Conservation (phyloP, 495 filamentous ascomycete genomes). For the Penicillium subrubescens region DNA sequence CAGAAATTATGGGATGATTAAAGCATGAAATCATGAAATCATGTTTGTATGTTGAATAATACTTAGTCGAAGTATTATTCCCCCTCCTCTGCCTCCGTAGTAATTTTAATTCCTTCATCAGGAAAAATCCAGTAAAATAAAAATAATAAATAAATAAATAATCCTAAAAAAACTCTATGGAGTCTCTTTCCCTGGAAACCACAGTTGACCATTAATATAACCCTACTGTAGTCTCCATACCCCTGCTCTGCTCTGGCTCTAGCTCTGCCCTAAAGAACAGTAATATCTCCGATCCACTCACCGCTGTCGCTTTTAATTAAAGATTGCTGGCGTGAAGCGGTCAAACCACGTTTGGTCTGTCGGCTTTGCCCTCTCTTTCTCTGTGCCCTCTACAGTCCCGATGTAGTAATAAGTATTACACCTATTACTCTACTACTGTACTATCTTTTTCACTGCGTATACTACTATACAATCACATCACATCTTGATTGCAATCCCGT, state of each 20-base stretch:
- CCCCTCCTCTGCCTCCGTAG: background rate
- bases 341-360: slow-evolving; percentile 9
- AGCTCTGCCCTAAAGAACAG: background rate
- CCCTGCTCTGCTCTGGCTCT: background rate
- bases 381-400: background rate
- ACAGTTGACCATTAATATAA: background rate
- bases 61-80: too few relatives aligned
- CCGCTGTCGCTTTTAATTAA: slow-evolving; percentile 20
- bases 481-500: background rate
- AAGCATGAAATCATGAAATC: background rate
- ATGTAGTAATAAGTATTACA: background rate
- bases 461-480: background rate
- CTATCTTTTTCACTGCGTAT: background rate
- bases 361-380: background rate
- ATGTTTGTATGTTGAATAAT: background rate
- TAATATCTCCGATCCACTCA: slow-evolving; percentile 23
- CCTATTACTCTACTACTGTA: too few relatives aligned
- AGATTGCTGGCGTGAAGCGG: slow-evolving; percentile 17
- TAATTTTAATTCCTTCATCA: slow-evolving; percentile 2
- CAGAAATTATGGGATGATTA: background rate
- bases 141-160: slow-evolving; percentile 6
- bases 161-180: background rate
- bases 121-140: slow-evolving; percentile 1
- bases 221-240: background rate
- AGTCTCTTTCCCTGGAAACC: background rate